Base-by-base conservation (phyloP, 495 filamentous ascomycete species). In the Penicillium manginii region DNA sequence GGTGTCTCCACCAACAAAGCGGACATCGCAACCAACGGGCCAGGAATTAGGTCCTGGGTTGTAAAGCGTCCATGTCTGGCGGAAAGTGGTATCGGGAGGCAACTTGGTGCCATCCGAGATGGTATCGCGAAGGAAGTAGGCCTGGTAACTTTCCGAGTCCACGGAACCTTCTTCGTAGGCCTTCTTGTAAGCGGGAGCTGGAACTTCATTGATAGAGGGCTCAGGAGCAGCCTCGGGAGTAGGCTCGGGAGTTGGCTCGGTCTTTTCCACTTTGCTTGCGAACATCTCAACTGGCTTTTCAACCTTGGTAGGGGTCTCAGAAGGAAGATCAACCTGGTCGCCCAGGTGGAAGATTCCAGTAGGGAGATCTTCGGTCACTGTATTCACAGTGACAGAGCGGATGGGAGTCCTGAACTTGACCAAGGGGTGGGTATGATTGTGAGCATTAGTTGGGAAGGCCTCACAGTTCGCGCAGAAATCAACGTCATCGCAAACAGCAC, bases 381-480 rank as follows among this genome's bases (percentile, higher is more conserved):
- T 97, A 60, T 86, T 94, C 50, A 99, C 91, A 51, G 84, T 89
- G 26, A 97, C 92, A 62, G 90, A 90, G 59, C 91, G 89, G 47
- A 98, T 90, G 2, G 93, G 89, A 2, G 90, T 94, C 84, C 92
- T 97, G 81, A 99, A 91, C 77, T 97, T 97, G 76, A 99, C 91
- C 66, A 98, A 77, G 6, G 94, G 94, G 67, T 99, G 94, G 15
- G 94, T 97, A 62, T 84, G 84, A 78, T 98, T 98, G 79, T 99
- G 94, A 7, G 72, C 75, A 73, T 96, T 92, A 51, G 78, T 80
- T 5, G 96, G 96, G 61, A 84, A 83, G 23, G 93, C 90, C 76
- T 99, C 94, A 75, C 94, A 99, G 67, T 84, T 89, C 61, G 88
- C 92, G 71, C 94, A 99, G 82, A 98, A 96, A 67, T 98, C 96